Evolutionary conservation across 768 basidiomycete genomes (phyloP), one percentile per base, ranked within the genome.

Genomic region (Coprinopsis cinerea): DNA sequence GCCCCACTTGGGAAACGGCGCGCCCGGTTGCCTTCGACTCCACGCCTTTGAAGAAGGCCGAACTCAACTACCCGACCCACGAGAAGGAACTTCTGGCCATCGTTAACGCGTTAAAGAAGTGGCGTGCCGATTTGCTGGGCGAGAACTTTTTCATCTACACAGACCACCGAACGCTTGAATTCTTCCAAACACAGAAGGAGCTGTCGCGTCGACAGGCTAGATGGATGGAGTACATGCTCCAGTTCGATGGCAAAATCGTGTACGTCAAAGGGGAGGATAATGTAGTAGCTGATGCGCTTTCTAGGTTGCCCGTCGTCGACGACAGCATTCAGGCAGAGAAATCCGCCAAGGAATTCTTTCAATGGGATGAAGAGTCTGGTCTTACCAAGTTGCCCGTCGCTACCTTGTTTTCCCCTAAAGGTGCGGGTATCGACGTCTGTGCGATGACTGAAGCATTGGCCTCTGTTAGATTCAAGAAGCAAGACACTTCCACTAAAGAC

Each of bases 61-160:
- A 61, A 34, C 35, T 11, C 17, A 68, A 70, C 46, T 74, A 73
- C 44, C 67, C 67, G 0, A 59, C 64, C 0, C 71, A 73, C 47
- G 61, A 74, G 45, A 65, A 69, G 49, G 70, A 74, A 53, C 47
- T 73, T 0, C 48, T 71, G 0, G 67, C 68, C 0, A 68, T 76
- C 14, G 58, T 74, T 0, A 43, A 59, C 0, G 67, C 67, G 0
- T 48, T 67, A 0, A 36, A 54, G 6, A 60, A 61, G 18, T 71
- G 65, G 66, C 30, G 53, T 0, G 23, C 48, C 1, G 60, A 64
- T 40, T 46, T 64, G 0, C 25, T 66, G 3, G 61, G 67, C 0
- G 41, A 47, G 11, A 48, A 26, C 14, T 56, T 63, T 60, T 4
- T 23, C 0, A 56, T 74, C 4, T 66, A 51, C 41, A 71, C 69